phyloP scores from a whole-genome alignment of 1,139 yeast species.

The Yamadazyma siamensis region DNA sequence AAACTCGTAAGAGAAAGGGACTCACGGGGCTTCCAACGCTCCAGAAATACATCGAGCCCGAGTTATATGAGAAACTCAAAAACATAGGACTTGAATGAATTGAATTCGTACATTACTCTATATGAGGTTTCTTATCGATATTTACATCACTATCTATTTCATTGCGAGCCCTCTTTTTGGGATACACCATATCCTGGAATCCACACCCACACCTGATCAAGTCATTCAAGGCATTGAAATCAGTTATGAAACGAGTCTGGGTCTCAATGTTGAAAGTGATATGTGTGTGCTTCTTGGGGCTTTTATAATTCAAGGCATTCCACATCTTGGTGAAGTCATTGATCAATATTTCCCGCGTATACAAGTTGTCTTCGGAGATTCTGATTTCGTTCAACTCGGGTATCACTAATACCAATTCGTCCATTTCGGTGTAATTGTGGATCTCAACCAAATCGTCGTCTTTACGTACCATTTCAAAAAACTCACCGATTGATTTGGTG shows the following conservation, averaged over 20 bases:
- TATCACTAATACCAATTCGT: constrained; percentile 30
- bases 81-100: constrained; percentile 35
- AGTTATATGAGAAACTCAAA: constrained; percentile 50
- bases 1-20: constrained; percentile 87
- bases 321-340: constrained; percentile 32
- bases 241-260: constrained; percentile 32
- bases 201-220: constrained; percentile 21
- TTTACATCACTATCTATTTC: constrained; percentile 1
- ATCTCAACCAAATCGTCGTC: constrained; percentile 28
- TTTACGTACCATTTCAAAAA: constrained; percentile 24
- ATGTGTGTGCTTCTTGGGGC: constrained; percentile 14
- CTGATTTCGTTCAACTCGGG: constrained; percentile 29
- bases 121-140: neutral
- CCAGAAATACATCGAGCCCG: constrained; percentile 65
- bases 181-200: constrained; percentile 12
- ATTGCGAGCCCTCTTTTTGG: neutral
- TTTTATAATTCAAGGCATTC: constrained; percentile 20
- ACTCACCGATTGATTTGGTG: constrained; percentile 19
- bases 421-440: constrained; percentile 21
- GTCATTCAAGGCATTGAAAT: constrained; percentile 25
- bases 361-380: constrained; percentile 40
- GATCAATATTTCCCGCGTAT: constrained; percentile 27
- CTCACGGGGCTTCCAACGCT: constrained; percentile 74
- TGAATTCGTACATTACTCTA: neutral
- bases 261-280: constrained; percentile 24